Evolutionary conservation across 1,139 yeast genomes (phyloP).

Genomic region (Magnusiomyces clavatus): DNA sequence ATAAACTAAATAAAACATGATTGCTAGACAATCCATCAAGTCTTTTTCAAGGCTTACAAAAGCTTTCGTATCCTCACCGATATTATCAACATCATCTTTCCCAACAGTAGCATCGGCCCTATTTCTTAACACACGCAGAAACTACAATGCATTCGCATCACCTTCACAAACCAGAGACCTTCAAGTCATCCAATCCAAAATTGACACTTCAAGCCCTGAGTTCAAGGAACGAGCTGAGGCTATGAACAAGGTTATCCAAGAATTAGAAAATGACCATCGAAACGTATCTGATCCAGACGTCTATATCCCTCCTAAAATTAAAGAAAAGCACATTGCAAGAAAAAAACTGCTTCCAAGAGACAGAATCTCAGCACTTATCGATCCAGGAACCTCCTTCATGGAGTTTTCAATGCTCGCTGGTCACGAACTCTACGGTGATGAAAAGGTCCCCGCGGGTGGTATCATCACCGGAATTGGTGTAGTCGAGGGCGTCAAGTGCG

Average conservation of each 20-base stretch:
- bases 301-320: slow-evolving; percentile 27
- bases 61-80: not conserved
- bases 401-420: slow-evolving; percentile 31
- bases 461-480: slow-evolving; percentile 32
- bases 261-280: slow-evolving; percentile 20
- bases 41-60: not conserved
- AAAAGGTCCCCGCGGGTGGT: slow-evolving; percentile 31
- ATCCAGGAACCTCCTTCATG: slow-evolving; percentile 30
- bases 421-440: slow-evolving; percentile 27
- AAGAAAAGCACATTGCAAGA: slow-evolving; percentile 33
- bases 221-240: slow-evolving; percentile 22
- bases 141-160: slow-evolving; percentile 15
- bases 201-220: slow-evolving; percentile 25
- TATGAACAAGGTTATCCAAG: slow-evolving; percentile 20
- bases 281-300: slow-evolving; percentile 20
- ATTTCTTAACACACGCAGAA: no score
- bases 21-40: not conserved
- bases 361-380: slow-evolving; percentile 28
- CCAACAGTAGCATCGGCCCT: no score
- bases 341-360: slow-evolving; percentile 31
- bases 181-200: slow-evolving; percentile 22
- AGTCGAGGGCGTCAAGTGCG: slow-evolving; percentile 29
- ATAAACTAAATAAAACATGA: not conserved
- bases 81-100: no score
- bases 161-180: slow-evolving; percentile 13